phyloP scores from a whole-genome alignment of 768 basidiomycete species.

The Auricularia cornea region DNA sequence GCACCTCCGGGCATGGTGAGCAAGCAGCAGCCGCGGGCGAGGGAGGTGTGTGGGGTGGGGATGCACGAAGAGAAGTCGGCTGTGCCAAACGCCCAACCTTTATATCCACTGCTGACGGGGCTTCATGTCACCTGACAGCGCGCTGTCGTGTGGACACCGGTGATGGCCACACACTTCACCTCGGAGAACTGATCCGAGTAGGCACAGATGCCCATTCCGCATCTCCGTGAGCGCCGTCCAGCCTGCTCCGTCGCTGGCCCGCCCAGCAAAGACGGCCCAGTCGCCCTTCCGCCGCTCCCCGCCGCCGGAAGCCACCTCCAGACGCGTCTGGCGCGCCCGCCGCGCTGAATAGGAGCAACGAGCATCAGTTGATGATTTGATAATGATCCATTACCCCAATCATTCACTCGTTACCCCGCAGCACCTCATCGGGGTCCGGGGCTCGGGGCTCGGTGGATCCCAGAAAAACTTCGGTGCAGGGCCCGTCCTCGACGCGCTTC shows the following conservation, averaged over 20 bases:
- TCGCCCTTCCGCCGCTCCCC: neutral
- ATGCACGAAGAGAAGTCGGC: neutral
- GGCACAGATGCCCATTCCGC: too few relatives aligned
- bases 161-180: neutral
- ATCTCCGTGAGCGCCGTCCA: neutral
- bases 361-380: neutral
- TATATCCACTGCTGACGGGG: neutral
- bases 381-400: neutral
- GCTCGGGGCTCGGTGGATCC: neutral
- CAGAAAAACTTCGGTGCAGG: too few relatives aligned
- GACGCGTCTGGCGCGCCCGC: neutral
- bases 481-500: neutral
- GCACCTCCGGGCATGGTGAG: neutral
- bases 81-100: neutral
- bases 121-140: constrained; percentile 1
- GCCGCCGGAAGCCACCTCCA: neutral
- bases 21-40: neutral
- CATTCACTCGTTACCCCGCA: neutral
- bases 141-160: neutral
- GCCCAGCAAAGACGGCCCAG: neutral
- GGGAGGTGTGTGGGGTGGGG: neutral
- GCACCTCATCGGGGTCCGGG: too few relatives aligned
- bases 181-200: neutral
- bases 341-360: neutral
- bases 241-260: neutral